These are phyloP conservation scores for Piper betle DNA, from an alignment of 164 flowering plant species.

Conservation along the genomic window DNA sequence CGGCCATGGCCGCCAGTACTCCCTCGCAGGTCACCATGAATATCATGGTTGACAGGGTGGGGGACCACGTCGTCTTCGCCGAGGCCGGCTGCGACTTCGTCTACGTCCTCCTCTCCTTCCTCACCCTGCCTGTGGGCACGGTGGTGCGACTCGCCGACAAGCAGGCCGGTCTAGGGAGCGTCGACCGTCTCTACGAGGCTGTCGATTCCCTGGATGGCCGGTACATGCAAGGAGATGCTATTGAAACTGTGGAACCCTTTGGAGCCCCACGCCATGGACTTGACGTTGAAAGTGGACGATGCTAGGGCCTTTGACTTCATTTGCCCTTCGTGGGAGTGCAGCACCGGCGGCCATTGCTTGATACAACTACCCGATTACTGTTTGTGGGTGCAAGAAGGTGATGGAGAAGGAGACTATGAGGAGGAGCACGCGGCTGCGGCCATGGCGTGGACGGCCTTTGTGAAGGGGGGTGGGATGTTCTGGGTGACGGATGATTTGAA, in stretches of 20 bases:
- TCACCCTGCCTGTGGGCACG: constrained; percentile 1
- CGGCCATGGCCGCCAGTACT: neutral
- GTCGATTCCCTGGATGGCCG: neutral
- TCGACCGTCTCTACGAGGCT: neutral
- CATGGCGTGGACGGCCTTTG: neutral
- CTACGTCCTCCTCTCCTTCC: constrained; percentile 53
- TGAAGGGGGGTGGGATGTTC: constrained; percentile 4
- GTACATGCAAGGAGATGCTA: neutral
- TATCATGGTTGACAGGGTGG: constrained; percentile 5
- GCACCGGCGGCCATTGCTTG: neutral
- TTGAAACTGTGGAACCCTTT: neutral
- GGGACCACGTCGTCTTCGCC: constrained; percentile 19
- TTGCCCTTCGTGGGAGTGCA: neutral
- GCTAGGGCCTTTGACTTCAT: neutral
- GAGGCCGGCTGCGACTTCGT: constrained; percentile 56
- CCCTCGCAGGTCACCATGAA: neutral
- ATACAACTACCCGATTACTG: neutral
- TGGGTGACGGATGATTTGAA: constrained; percentile 10
- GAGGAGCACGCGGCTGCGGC: neutral
- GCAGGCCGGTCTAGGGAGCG: neutral
- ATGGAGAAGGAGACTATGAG: constrained; percentile 1
- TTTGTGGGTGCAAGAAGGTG: neutral
- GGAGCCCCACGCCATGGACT: neutral
- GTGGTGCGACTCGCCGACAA: neutral
- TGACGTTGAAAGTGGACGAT: neutral